phyloP scores from a whole-genome alignment of 2,329 filamentous ascomycete species.

The Cordyceps javanica region DNA sequence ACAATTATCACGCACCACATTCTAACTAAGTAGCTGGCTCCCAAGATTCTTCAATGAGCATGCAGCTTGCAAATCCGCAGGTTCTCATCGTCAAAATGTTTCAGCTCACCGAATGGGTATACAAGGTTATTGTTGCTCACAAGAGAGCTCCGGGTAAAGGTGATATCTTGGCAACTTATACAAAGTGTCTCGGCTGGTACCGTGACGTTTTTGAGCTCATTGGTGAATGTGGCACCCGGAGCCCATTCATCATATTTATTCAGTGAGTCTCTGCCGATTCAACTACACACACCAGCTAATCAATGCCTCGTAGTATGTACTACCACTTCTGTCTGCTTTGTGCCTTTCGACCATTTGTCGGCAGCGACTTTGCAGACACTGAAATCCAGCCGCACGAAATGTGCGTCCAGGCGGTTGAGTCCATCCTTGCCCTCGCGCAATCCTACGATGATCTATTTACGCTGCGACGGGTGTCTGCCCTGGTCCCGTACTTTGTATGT shows the following conservation, averaged over 20 bases:
- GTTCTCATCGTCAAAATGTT: conserved; percentile 14
- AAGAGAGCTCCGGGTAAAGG: conserved; percentile 1
- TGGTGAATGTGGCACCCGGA: not conserved
- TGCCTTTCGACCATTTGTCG: conserved; percentile 13
- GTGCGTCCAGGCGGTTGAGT: not conserved
- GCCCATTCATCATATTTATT: conserved; percentile 15
- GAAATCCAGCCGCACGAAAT: conserved; percentile 9
- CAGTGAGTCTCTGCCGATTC: conserved; percentile 13
- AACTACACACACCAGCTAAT: not conserved
- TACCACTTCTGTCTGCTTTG: conserved; percentile 16
- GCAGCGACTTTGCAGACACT: not conserved
- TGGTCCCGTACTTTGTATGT: conserved; percentile 16
- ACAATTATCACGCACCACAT: not conserved
- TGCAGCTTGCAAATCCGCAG: not conserved
- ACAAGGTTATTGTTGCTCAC: conserved; percentile 9
- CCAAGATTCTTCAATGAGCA: not conserved
- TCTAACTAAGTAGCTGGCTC: not conserved
- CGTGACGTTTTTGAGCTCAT: conserved; percentile 13
- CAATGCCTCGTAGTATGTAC: conserved; percentile 14
- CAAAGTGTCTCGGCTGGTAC: conserved; percentile 18
- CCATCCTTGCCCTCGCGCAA: conserved; percentile 11
- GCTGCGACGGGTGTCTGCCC: conserved; percentile 14
- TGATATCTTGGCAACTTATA: conserved; percentile 10
- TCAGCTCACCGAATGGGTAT: conserved; percentile 17
- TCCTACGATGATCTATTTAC: conserved; percentile 18